These are phyloP conservation scores for Neonectria faginata DNA, from an alignment of 2,329 filamentous ascomycete genomes.

Conservation along the genomic window DNA sequence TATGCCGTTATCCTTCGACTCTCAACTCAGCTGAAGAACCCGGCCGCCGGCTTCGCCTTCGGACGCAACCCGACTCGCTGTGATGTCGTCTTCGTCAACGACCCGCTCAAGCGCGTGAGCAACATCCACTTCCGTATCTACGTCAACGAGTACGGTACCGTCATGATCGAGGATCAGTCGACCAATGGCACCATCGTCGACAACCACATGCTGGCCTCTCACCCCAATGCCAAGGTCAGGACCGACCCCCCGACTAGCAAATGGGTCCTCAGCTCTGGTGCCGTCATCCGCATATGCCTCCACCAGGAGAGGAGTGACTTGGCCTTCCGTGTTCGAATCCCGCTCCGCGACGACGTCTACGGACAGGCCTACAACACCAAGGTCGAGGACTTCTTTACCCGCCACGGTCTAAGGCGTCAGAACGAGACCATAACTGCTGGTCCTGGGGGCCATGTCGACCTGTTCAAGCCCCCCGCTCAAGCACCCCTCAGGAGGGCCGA, in stretches of 20 bases:
- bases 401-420: slow-evolving; percentile 49
- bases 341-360: slow-evolving; percentile 75
- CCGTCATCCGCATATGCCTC: slow-evolving; percentile 76
- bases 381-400: slow-evolving; percentile 72
- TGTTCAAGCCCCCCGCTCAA: slow-evolving; percentile 48
- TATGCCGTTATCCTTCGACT: slow-evolving; percentile 84
- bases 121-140: slow-evolving; percentile 97
- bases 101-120: slow-evolving; percentile 80
- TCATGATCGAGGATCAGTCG: slow-evolving; percentile 94
- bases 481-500: slow-evolving; percentile 36
- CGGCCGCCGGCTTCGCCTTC: slow-evolving; percentile 82
- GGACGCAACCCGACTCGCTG: slow-evolving; percentile 79
- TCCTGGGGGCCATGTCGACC: slow-evolving; percentile 59
- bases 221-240: slow-evolving; percentile 51
- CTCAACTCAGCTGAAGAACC: slow-evolving; percentile 77
- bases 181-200: slow-evolving; percentile 97
- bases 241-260: slow-evolving; percentile 50
- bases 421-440: slow-evolving; percentile 62
- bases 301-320: slow-evolving; percentile 68
- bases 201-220: slow-evolving; percentile 68
- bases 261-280: slow-evolving; percentile 78
- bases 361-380: slow-evolving; percentile 76
- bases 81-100: slow-evolving; percentile 76
- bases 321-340: slow-evolving; percentile 87
- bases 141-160: slow-evolving; percentile 83